Evolutionary conservation across 1,284 basidiomycete species (phyloP), one percentile per base, ranked within the genome.

Genomic region (Ceratobasidium sp.): DNA sequence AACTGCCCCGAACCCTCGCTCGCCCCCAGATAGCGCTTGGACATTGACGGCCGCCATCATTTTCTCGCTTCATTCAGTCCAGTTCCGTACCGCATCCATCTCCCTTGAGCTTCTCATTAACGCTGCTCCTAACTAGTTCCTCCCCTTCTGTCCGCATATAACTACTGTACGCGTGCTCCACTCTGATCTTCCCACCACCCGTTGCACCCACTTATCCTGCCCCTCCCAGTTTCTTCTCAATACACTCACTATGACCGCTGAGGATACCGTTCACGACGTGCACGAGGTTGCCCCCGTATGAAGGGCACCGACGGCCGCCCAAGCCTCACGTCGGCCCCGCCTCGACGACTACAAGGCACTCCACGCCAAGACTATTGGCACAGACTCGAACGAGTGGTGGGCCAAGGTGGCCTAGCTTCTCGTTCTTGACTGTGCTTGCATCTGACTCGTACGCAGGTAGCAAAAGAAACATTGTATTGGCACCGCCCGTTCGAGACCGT

Each of bases 401-500:
- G 88, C 88, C 67, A 88, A 90, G 85, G 93, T 91, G 34, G 72
- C n/a, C 34, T 8, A 36, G 16, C 26, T 14, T 46, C 23, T 71
- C 48, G 53, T n/a, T 50, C 8, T 45, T n/a, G 43, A 45, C 10
- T 18, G 41, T 41, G 52, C 18, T 62, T 36, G 12, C 23, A 34
- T 21, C 39, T 60, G 26, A 74, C 62, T 12, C 50, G 43, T n/a
- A 21, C 41, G 30, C 77, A 97, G 90, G 86, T 89, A 78, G 97
- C 96, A 1, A 86, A 85, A 74, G 89, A 95, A 76, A 88, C 87
- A 32, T 84, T 99, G 39, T 84, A 92, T 81, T 99, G 97, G 96
- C 91, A 96, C 80, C 87, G 90, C 36, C 93, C 93, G 36, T 99
- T 98, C 87, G 86, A 90, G 76, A 96, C 91, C 30, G 95, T 98